A percentile compares a stretch with the other conserved stretches of the same genome.
Conservation (phyloP, 768 basidiomycete genomes). For the Scleroderma bovista region DNA sequence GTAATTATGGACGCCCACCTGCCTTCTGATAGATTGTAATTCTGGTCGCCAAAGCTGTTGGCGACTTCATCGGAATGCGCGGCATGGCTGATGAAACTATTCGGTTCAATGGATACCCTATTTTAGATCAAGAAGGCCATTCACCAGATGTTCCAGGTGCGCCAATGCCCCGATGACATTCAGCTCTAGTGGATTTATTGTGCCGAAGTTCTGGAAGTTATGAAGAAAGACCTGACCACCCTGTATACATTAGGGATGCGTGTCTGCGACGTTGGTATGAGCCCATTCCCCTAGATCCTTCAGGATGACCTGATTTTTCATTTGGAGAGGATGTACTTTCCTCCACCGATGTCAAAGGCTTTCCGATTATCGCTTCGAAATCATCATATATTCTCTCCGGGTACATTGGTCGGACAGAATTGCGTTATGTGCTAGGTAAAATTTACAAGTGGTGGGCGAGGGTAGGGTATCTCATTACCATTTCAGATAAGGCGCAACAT, state of each 20-base stretch:
- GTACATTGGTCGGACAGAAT: conserved; percentile 82
- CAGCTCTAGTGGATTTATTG: conserved; percentile 2
- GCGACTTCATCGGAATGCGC: conserved; percentile 86
- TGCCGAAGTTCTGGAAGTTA: conserved; percentile 74
- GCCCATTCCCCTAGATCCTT: not conserved
- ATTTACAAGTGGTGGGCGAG: not conserved
- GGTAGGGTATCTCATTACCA: not conserved
- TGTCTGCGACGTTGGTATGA: conserved; percentile 74
- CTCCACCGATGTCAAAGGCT: conserved; percentile 79
- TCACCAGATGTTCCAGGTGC: conserved; percentile 86
- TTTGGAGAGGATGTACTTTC: conserved; percentile 62
- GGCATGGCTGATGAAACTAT: conserved; percentile 99
- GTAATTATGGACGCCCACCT: conserved; percentile 9
- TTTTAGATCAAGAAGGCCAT: conserved; percentile 93
- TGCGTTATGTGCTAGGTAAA: conserved; percentile 81
- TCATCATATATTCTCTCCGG: conserved; percentile 63
- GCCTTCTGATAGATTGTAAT: conserved; percentile 71
- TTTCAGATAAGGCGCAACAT: conserved; percentile 65
- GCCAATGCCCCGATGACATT: conserved; percentile 16
- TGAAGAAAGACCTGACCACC: conserved; percentile 75
- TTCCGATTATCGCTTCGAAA: conserved; percentile 75
- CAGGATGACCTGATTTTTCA: conserved; percentile 2
- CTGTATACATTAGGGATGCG: conserved; percentile 72
- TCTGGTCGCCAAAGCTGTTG: conserved; percentile 94
- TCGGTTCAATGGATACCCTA: conserved; percentile 94